Conservation (phyloP, 208 protist species). For the Spongospora subterranea region DNA sequence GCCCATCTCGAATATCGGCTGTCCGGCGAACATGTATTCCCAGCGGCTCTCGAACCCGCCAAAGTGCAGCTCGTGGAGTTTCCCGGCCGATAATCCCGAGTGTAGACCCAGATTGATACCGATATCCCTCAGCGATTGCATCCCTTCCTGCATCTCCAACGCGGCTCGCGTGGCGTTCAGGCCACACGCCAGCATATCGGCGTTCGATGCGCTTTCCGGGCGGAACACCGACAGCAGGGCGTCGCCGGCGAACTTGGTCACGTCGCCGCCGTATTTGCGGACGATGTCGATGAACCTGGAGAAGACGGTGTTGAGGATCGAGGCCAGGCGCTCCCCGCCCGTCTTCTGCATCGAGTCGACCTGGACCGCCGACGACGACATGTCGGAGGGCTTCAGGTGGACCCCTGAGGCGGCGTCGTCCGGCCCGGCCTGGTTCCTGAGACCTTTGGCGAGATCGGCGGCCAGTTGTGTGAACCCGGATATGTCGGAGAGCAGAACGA, state of each 20-base stretch:
- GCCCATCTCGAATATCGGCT: constrained; percentile 51
- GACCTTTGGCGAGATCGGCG: constrained; percentile 19
- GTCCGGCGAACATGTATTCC: constrained; percentile 57
- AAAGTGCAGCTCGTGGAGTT: neutral
- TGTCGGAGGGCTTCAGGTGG: neutral
- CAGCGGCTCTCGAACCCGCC: constrained; percentile 42
- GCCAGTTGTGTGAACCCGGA: constrained; percentile 39
- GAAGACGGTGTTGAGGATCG: constrained; percentile 51
- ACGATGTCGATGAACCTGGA: constrained; percentile 44
- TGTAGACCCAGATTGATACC: constrained; percentile 20
- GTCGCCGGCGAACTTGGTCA: constrained; percentile 51
- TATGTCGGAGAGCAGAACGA: constrained; percentile 35
- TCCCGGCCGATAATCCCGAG: constrained; percentile 51
- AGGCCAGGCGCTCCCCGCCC: neutral
- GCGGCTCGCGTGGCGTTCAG: neutral
- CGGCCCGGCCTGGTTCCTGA: neutral
- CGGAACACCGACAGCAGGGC: constrained; percentile 44
- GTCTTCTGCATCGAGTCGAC: constrained; percentile 26
- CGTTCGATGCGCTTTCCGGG: neutral
- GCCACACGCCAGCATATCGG: neutral
- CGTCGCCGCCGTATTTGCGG: constrained; percentile 30
- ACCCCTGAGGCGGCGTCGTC: neutral
- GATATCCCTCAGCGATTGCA: neutral
- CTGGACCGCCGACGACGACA: neutral
- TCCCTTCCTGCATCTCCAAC: neutral